These are phyloP conservation scores for Solioccasus polychromus DNA, from an alignment of 768 basidiomycete genomes.

Conservation along the genomic window DNA sequence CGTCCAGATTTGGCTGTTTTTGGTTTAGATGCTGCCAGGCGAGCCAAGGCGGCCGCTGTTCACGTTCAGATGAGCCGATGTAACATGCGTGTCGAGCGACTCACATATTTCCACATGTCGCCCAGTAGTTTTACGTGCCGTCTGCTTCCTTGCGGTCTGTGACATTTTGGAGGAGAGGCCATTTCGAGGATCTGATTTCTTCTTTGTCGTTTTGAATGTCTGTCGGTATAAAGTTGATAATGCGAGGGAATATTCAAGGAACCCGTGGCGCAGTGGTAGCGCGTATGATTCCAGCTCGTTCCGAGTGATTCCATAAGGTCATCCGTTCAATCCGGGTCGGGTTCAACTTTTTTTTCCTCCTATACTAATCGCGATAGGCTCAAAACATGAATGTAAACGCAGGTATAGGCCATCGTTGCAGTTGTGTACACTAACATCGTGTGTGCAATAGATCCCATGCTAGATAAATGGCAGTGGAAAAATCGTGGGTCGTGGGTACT, in stretches of 20 bases:
- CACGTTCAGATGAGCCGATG: too few species aligned
- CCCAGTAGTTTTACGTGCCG: constrained; percentile 21
- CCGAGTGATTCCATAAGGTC: constrained; percentile 39
- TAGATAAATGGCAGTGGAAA: constrained; percentile 12
- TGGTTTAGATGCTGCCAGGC: not conserved
- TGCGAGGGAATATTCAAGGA: not conserved
- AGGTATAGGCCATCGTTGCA: constrained; percentile 8
- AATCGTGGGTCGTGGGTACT: constrained; percentile 22
- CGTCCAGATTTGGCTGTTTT: not conserved
- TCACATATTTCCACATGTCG: constrained; percentile 6
- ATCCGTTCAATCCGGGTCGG: constrained; percentile 47
- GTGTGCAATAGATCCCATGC: constrained; percentile 17
- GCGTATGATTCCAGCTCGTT: constrained; percentile 37
- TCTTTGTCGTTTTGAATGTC: not conserved
- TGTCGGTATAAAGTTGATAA: not conserved
- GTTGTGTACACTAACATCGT: constrained; percentile 9
- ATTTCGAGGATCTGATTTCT: too few species aligned
- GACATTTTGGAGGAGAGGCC: constrained; percentile 2
- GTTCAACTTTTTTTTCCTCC: constrained; percentile 30
- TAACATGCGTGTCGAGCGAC: not conserved
- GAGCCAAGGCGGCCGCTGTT: too few species aligned
- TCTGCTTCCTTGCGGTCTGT: constrained; percentile 13
- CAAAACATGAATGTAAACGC: constrained; percentile 1
- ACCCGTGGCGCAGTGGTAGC: constrained; percentile 41
- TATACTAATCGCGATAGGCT: not conserved